Percentiles rank a stretch among this genome's conserved stretches.
Evolutionary conservation across 2,329 filamentous ascomycete genomes (phyloP).

Genomic region (Xylaria sp.): DNA sequence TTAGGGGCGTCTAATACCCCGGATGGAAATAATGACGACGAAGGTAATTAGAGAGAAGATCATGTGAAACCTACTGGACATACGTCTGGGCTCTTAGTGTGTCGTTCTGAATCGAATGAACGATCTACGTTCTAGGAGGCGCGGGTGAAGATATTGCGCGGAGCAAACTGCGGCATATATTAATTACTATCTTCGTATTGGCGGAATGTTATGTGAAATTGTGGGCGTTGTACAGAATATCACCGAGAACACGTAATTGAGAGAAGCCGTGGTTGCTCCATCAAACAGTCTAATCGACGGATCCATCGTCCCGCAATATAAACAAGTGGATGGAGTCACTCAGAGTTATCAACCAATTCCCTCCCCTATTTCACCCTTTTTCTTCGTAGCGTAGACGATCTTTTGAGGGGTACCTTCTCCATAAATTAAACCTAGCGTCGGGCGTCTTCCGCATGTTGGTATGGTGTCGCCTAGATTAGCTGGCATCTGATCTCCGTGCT

Average conservation of each 20-base stretch:
- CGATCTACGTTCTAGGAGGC: not conserved
- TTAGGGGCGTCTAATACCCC: not conserved
- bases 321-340: not conserved
- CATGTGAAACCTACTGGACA: constrained; percentile 21
- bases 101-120: not conserved
- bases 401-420: constrained; percentile 5
- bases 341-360: constrained; percentile 15
- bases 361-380: not conserved
- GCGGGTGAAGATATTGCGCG: not conserved
- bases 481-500: not conserved
- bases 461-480: not conserved
- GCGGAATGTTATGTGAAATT: not conserved
- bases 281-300: not conserved
- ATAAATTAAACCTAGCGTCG: constrained; percentile 6
- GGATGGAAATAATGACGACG: not conserved
- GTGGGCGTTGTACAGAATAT: not conserved
- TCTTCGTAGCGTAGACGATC: constrained; percentile 3
- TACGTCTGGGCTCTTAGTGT: constrained; percentile 3
- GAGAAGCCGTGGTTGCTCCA: not conserved
- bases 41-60: not conserved
- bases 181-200: not conserved
- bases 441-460: constrained; percentile 3
- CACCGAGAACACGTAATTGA: not conserved
- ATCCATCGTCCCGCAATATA: constrained; percentile 14
- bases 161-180: not conserved